phyloP scores from a whole-genome alignment of 2,329 filamentous ascomycete genomes.

The Aaosphaeria arxii region DNA sequence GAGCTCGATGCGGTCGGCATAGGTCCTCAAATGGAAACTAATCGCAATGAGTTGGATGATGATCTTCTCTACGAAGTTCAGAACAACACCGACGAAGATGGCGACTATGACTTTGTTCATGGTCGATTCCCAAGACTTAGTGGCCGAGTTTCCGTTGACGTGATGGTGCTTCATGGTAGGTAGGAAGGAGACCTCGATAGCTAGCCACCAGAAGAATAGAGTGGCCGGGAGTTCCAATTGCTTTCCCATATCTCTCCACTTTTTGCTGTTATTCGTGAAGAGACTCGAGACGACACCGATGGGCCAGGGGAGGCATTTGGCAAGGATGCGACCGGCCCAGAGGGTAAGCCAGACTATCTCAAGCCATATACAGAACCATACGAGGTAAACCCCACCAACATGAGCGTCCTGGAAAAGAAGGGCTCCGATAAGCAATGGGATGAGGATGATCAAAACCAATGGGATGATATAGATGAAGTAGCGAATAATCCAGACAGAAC shows the following conservation, averaged over 20 bases:
- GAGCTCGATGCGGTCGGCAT: constrained; percentile 83
- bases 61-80: constrained; percentile 90
- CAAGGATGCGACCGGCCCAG: constrained; percentile 70
- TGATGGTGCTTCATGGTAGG: constrained; percentile 74
- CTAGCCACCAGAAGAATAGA: constrained; percentile 89
- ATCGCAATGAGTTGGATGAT: constrained; percentile 93
- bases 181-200: constrained; percentile 79
- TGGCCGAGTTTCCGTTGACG: constrained; percentile 49
- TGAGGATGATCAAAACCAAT: constrained; percentile 60
- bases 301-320: constrained; percentile 62
- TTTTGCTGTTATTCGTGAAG: constrained; percentile 83
- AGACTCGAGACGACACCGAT: constrained; percentile 66
- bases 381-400: constrained; percentile 70
- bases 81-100: constrained; percentile 71
- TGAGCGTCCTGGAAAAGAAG: constrained; percentile 58
- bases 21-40: constrained; percentile 87
- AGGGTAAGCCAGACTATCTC: constrained; percentile 90
- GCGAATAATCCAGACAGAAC: constrained; percentile 63
- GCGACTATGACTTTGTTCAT: constrained; percentile 85
- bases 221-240: constrained; percentile 82
- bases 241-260: constrained; percentile 86
- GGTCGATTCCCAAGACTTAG: constrained; percentile 68
- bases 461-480: constrained; percentile 72
- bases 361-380: constrained; percentile 96
- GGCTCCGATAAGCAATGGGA: constrained; percentile 65